Conservation (phyloP, 108 stramenopile genomes). For the Pseudonitzschia multiseries region DNA sequence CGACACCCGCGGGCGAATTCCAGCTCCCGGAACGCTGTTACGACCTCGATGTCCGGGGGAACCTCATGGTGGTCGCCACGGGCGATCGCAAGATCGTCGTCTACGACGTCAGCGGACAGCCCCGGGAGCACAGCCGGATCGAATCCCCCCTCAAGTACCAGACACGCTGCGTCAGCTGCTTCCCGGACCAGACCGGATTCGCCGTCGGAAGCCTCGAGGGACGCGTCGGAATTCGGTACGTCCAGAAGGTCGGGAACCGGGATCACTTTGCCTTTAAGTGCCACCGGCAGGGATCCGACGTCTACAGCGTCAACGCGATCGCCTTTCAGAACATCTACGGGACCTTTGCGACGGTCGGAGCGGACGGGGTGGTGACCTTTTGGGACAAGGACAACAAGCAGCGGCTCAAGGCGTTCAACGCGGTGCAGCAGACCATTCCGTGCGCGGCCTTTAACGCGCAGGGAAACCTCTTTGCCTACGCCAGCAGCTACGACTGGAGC, state of each 20-base stretch:
- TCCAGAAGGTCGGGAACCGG: constrained; percentile 77
- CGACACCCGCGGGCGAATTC: constrained; percentile 72
- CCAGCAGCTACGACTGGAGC: constrained; percentile 92
- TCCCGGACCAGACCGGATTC: constrained; percentile 89
- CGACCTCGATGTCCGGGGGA: constrained; percentile 81
- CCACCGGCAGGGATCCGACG: constrained; percentile 80
- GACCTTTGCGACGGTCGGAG: constrained; percentile 90
- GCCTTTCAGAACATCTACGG: constrained; percentile 84
- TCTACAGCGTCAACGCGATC: constrained; percentile 90
- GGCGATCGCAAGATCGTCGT: constrained; percentile 76
- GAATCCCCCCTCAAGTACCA: constrained; percentile 91
- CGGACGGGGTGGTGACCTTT: constrained; percentile 92
- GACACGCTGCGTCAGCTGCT: constrained; percentile 79
- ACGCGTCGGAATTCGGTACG: constrained; percentile 94
- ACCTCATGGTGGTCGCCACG: constrained; percentile 81
- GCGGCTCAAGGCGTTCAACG: constrained; percentile 82
- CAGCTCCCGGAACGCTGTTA: constrained; percentile 86
- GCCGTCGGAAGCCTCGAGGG: constrained; percentile 97
- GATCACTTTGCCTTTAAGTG: constrained; percentile 97
- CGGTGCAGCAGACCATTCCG: constrained; percentile 65
- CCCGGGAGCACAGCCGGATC: constrained; percentile 66
- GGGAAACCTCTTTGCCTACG: constrained; percentile 92
- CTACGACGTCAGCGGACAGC: constrained; percentile 76
- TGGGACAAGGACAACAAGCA: constrained; percentile 96
- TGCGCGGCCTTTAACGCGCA: constrained; percentile 85